Percentiles rank a stretch among this genome's conserved stretches.
Conservation (phyloP, 805 yeast species). For the Jamesozyma piceae region DNA sequence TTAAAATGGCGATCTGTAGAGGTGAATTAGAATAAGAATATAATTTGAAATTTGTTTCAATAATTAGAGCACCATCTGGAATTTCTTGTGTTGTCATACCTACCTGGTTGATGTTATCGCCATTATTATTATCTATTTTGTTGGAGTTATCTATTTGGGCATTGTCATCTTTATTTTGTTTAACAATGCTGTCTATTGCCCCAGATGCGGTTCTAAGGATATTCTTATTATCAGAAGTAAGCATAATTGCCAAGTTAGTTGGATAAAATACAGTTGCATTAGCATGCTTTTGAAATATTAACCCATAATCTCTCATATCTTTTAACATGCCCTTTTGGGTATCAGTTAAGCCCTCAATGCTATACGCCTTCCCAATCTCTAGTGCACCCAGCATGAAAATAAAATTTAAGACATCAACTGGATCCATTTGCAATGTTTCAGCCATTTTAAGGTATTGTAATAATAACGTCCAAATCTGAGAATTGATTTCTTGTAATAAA, state of each 20-base stretch:
- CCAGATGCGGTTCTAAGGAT: slow-evolving; percentile 57
- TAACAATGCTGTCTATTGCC: slow-evolving; percentile 62
- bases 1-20: slow-evolving; percentile 83
- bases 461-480: slow-evolving; percentile 89
- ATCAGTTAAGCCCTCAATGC: slow-evolving; percentile 56
- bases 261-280: slow-evolving; percentile 69
- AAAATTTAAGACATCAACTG: slow-evolving; percentile 90
- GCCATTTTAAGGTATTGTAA: slow-evolving; percentile 82
- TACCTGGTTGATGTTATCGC: slow-evolving; percentile 24
- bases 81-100: slow-evolving; percentile 19
- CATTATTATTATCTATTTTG: slow-evolving; percentile 9
- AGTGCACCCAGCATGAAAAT: slow-evolving; percentile 88
- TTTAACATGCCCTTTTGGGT: slow-evolving; percentile 82
- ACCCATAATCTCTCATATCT: slow-evolving; percentile 84
- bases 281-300: slow-evolving; percentile 61
- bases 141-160: slow-evolving; percentile 11
- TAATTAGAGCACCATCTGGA: slow-evolving; percentile 60
- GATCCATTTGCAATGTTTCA: slow-evolving; percentile 80
- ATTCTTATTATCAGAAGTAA: slow-evolving; percentile 74
- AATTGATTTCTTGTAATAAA: slow-evolving; percentile 79
- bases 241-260: slow-evolving; percentile 78
- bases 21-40: slow-evolving; percentile 94
- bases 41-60: slow-evolving; percentile 88
- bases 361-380: slow-evolving; percentile 82
- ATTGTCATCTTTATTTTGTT: slow-evolving; percentile 20